phyloP scores from a whole-genome alignment of 1,284 basidiomycete species.

The Sphagnurus paluster region DNA sequence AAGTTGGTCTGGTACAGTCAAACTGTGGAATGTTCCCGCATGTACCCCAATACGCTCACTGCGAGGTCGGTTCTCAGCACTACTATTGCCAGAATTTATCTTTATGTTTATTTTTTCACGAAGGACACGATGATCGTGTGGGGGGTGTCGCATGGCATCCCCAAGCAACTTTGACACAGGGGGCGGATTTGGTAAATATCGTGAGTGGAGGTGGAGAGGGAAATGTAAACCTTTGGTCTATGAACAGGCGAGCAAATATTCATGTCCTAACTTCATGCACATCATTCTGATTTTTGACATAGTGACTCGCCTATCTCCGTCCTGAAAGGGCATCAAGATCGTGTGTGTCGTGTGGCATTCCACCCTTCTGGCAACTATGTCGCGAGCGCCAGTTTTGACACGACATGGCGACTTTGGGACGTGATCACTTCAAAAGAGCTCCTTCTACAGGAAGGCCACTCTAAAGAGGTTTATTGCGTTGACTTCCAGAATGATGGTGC shows the following conservation, averaged over 20 bases:
- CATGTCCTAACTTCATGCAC: background rate
- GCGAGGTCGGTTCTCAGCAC: slow-evolving; percentile 53
- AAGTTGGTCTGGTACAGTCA: slow-evolving; percentile 94
- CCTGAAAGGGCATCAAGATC: slow-evolving; percentile 86
- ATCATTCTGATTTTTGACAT: slow-evolving; percentile 6
- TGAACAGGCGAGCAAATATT: slow-evolving; percentile 61
- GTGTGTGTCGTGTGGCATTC: slow-evolving; percentile 93
- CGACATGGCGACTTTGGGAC: slow-evolving; percentile 99
- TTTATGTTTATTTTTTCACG: slow-evolving; percentile 9
- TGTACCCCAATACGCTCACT: slow-evolving; percentile 77
- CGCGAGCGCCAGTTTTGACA: slow-evolving; percentile 95
- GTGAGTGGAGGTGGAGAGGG: slow-evolving; percentile 91
- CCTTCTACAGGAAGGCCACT: slow-evolving; percentile 94
- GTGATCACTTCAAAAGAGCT: slow-evolving; percentile 80
- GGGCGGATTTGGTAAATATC: slow-evolving; percentile 74
- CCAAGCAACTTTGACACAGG: slow-evolving; percentile 81
- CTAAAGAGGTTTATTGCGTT: slow-evolving; percentile 93
- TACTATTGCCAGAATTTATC: background rate
- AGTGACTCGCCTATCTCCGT: slow-evolving; percentile 82
- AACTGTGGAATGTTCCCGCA: slow-evolving; percentile 93
- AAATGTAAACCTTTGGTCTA: slow-evolving; percentile 86
- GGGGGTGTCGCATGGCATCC: slow-evolving; percentile 99
- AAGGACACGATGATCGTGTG: slow-evolving; percentile 88
- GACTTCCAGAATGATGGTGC: slow-evolving; percentile 97
- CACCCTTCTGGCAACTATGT: slow-evolving; percentile 94